Evolutionary conservation across 345 rosid species (phyloP), one percentile per base, ranked within the genome.

Genomic region (Gossypium longicalyx): DNA sequence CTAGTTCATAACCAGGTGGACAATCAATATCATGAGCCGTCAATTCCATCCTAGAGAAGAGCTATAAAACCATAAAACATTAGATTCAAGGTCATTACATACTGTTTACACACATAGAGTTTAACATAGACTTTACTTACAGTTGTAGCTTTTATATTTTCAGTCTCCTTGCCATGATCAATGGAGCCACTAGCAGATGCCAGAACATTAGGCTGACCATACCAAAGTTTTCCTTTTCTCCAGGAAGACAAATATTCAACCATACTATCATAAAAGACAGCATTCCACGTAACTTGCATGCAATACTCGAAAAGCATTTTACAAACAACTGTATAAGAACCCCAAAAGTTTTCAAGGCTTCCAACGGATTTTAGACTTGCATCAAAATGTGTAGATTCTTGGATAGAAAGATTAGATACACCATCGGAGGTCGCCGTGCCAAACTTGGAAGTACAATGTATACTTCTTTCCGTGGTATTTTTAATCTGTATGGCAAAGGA

Each of bases 271-370:
- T 89, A 85, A 87, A 90, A 91, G 72, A 89, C 90, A 80, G 92
- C 92, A 81, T 95, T 93, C 98, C 98, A 95, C 80, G 84, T 78
- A 70, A 89, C 89, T 85, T 87, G 91, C 94, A 87, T 89, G 86
- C 89, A 89, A 80, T 80, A 73, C 76, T 85, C 83, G 77, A 83
- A 77, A 82, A 95, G 91, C 81, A 83, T 74, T 87, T 83, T 78
- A 83, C 87, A 83, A 44, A 93, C 83, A 84, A 82, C 85, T 45
- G 84, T 80, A 76, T 80, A 77, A 27, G 94, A 88, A 44, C 77
- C 81, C 91, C 87, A 76, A 74, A 90, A 90, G 80, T 86, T 86
- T 78, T 88, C 90, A 73, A 86, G 72, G 83, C 89, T 86, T 79
- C 97, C 97, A 79, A 89, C 89, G 76, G 89, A 87, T 86, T 95